Base-by-base conservation (phyloP, 148 eudicot genomes). In the Pharnaceum exiguum region DNA sequence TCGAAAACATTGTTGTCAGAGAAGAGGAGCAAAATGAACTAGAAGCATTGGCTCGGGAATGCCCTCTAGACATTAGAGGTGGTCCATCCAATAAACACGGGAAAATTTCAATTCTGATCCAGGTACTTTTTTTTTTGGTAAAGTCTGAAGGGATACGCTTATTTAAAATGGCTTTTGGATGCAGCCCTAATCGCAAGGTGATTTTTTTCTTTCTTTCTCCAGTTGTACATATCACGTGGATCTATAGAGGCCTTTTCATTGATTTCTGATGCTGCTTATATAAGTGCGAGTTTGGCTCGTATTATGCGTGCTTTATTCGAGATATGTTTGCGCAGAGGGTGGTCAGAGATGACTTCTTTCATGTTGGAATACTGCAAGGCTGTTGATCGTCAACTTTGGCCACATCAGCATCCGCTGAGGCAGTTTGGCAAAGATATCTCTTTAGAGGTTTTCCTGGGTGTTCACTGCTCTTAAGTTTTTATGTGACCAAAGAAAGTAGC, bases 271-370 rank as follows among this genome's bases (percentile, higher is more conserved):
- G 96, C 99, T 67, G 79, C 96, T 22, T 94, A 94, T 75, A 86
- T 94, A 62, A 94, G 95, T 81, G 96, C 99, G 49, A 94, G 99
- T 76, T 80, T 94, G 86, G 99, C 85, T 39, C 96, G 99, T 70
- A 89, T 94, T 26, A 86, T 94, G 82, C 71, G 99, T 69, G 99
- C 96, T 35, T 69, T 94, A 56, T 94, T 94, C 82, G 99, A 94
- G 72, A 89, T 89, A 40, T 94, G 99, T 73, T 76, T 94, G 81
- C 87, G 96, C 30, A 83, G 85, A 77, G 99, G 99, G 45, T 94
- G 99, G 99, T 89, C 95, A 69, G 99, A 93, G 80, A 94, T 89
- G 96, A 24, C 96, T 55, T 73, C 89, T 26, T 78, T 86, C 60
- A 75, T 94, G 95, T 71, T 94, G 69, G 96, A 94, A 54, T 94